Base-by-base conservation (phyloP, 371 early-diverging fungal genomes). In the Choanephora cucurbitarum region DNA sequence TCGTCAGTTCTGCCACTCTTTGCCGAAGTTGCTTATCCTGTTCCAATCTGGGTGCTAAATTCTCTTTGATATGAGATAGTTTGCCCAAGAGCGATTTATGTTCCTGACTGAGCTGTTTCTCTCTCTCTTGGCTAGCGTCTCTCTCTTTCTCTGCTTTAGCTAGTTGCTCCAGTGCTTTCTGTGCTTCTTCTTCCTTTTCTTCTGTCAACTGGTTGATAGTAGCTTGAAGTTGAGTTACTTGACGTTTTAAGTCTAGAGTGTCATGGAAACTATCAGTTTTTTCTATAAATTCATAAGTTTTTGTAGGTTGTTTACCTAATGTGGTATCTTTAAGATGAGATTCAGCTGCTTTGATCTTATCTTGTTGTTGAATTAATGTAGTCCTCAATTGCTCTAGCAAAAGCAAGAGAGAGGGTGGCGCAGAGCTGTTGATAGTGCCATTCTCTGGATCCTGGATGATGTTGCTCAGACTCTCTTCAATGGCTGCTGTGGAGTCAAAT, bases 201-300 rank as follows among this genome's bases (percentile, higher is more conserved):
- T 80, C 77, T 13, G 51, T 52, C 8, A 73, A 13, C 14, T 62
- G 58, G 44, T 79, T 73, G 24, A 70, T 55, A 5, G 52, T 57
- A n/a, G 75, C 59, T 21, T 73, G 73, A 8, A 71, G 44, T 44
- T 67, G 64, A 41, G 79, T 75, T 3, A 71, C 52, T 43, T 79
- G 73, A 11, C 75, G 71, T 33, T 67, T 75, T 8, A 73, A 49
- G 7, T 79, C 79, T 73, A 51, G n/a, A n/a, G n/a, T n/a, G n/a
- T n/a, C n/a, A n/a, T n/a, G n/a, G n/a, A n/a, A n/a, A n/a, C n/a
- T n/a, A n/a, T n/a, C n/a, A n/a, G n/a, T n/a, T n/a, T n/a, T n/a
- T n/a, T n/a, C n/a, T n/a, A n/a, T n/a, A n/a, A n/a, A n/a, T n/a
- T n/a, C n/a, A n/a, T n/a, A n/a, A n/a, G n/a, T n/a, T n/a, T n/a